Evolutionary conservation across 441 rosid genomes (phyloP).

Genomic region (Mallotus japonicus): DNA sequence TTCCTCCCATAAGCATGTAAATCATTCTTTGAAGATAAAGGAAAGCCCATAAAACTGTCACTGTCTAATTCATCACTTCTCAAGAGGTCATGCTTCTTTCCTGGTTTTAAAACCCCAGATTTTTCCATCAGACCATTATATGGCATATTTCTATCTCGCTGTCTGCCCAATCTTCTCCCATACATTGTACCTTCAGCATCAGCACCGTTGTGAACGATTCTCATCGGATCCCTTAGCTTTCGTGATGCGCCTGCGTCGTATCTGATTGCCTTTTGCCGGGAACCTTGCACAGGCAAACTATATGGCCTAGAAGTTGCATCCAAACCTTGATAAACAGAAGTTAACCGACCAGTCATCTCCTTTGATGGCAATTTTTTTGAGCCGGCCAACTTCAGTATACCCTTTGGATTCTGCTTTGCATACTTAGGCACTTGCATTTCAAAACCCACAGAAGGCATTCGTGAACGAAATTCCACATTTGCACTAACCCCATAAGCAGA

Average conservation of each 20-base stretch:
- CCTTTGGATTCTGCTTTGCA: constrained; percentile 64
- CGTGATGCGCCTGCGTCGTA: constrained; percentile 43
- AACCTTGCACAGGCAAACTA: constrained; percentile 38
- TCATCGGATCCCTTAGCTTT: constrained; percentile 50
- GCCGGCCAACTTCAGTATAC: constrained; percentile 47
- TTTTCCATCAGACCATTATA: constrained; percentile 35
- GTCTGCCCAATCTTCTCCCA: constrained; percentile 54
- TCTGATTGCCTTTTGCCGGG: constrained; percentile 43
- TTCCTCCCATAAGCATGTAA: constrained; percentile 44
- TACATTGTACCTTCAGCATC: constrained; percentile 60
- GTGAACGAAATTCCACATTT: constrained; percentile 47
- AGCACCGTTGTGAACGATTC: constrained; percentile 34
- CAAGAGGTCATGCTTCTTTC: constrained; percentile 51
- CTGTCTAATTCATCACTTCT: constrained; percentile 45
- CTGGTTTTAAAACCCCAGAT: constrained; percentile 46
- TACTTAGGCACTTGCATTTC: constrained; percentile 39
- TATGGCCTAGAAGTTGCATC: constrained; percentile 50
- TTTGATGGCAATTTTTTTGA: constrained; percentile 44
- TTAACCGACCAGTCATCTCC: constrained; percentile 34
- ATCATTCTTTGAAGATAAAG: constrained; percentile 55
- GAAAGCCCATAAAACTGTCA: constrained; percentile 54
- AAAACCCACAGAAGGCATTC: constrained; percentile 34
- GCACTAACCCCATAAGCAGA: constrained; percentile 44
- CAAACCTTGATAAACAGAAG: constrained; percentile 46
- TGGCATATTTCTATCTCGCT: constrained; percentile 41